Evolutionary conservation across 352 stramenopile genomes (phyloP).

Genomic region (Globisporangium barbulae): DNA sequence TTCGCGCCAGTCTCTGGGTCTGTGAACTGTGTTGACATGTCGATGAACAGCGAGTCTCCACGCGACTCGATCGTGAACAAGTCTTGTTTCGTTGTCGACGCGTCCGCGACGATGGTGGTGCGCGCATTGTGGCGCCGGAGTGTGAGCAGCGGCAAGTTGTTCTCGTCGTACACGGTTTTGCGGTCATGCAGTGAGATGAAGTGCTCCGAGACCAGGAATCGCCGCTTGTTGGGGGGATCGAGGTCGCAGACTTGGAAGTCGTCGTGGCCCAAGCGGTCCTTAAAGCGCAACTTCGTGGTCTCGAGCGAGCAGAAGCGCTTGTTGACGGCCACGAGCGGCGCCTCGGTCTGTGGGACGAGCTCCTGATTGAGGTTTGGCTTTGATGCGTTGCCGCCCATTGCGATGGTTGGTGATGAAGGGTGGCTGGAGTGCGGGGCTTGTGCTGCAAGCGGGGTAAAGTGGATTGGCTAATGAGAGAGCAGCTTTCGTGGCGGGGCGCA

Average conservation of each 20-base stretch:
- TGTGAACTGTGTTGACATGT: conserved; percentile 16
- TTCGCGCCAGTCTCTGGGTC: conserved; percentile 11
- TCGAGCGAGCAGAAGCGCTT: neutral
- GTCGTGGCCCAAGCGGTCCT: neutral
- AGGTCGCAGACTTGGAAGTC: neutral
- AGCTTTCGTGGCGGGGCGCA: neutral
- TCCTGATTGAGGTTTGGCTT: neutral
- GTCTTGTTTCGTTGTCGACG: conserved; percentile 18
- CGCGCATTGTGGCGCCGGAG: neutral
- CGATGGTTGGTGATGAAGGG: neutral
- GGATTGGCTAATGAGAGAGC: neutral
- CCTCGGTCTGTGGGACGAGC: neutral
- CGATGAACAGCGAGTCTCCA: conserved; percentile 16
- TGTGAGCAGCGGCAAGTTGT: neutral
- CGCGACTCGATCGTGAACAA: conserved; percentile 15
- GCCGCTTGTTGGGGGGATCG: neutral
- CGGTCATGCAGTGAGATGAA: neutral
- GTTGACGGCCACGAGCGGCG: neutral
- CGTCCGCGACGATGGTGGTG: conserved; percentile 16
- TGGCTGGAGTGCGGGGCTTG: neutral
- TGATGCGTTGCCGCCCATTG: neutral
- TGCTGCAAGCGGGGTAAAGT: neutral
- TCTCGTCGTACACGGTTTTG: neutral
- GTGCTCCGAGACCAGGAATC: neutral
- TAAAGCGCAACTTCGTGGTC: neutral